Conservation (phyloP, 106 monocot species). For the Apostasia shenzhenica region DNA sequence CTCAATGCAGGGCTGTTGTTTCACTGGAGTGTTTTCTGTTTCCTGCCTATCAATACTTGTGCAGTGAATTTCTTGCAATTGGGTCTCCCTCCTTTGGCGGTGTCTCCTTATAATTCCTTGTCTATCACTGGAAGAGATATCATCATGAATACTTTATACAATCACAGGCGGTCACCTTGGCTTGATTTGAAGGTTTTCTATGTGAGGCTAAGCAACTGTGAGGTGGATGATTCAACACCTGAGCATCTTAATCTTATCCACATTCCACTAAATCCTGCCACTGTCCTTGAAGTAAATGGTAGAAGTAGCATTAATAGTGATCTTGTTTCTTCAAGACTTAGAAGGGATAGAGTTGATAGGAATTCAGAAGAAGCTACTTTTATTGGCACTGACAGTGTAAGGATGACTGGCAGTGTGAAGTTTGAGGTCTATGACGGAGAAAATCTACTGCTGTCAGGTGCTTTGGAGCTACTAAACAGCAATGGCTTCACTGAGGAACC, state of each 20-base stretch:
- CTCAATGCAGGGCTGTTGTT: not conserved
- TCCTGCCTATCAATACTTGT: not conserved
- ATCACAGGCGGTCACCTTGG: slow-evolving; percentile 25
- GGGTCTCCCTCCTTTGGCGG: not conserved
- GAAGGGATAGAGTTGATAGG: slow-evolving; percentile 60
- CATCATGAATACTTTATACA: slow-evolving; percentile 26
- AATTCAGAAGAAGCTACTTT: slow-evolving; percentile 58
- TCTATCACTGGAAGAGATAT: slow-evolving; percentile 7
- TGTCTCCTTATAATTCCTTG: not conserved
- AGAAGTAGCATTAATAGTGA: slow-evolving; percentile 29
- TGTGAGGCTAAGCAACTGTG: slow-evolving; percentile 54
- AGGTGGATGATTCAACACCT: slow-evolving; percentile 34
- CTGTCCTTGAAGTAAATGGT: slow-evolving; percentile 48
- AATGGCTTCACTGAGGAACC: slow-evolving; percentile 21
- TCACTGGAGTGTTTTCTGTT: not conserved
- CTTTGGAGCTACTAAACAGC: slow-evolving; percentile 28
- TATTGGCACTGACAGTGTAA: slow-evolving; percentile 60
- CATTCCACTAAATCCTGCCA: slow-evolving; percentile 26
- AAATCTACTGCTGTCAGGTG: slow-evolving; percentile 45
- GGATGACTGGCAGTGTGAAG: slow-evolving; percentile 56
- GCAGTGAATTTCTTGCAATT: not conserved
- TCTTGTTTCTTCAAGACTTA: slow-evolving; percentile 40
- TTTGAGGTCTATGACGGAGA: slow-evolving; percentile 59
- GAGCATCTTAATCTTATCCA: slow-evolving; percentile 47
- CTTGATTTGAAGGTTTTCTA: slow-evolving; percentile 72